Conservation (phyloP, 345 rosid species). For the Rhodamnia argentea region DNA sequence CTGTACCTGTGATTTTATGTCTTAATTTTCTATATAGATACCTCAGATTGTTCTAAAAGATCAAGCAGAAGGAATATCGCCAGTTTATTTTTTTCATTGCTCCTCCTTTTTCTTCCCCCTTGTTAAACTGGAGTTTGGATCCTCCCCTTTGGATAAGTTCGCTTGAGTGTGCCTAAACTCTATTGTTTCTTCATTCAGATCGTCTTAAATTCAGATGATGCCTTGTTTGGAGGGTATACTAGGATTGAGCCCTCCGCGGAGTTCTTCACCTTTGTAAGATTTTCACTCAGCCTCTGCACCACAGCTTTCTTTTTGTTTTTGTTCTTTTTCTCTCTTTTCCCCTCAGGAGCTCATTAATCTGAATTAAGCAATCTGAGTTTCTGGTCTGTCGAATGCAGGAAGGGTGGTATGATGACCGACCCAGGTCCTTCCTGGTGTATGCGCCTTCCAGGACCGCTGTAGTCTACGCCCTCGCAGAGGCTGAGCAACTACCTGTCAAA, state of each 20-base stretch:
- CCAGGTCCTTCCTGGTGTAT: conserved; percentile 65
- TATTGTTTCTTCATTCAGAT: conserved; percentile 21
- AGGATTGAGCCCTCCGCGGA: conserved; percentile 57
- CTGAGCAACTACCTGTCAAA: neutral
- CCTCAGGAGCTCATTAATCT: neutral
- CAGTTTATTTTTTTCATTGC: neutral
- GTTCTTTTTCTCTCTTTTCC: neutral
- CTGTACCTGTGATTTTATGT: neutral
- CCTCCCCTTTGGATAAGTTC: neutral
- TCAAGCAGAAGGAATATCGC: neutral
- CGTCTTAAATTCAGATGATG: conserved; percentile 72
- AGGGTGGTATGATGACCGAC: conserved; percentile 58
- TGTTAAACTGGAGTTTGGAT: neutral
- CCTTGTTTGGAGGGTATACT: conserved; percentile 67
- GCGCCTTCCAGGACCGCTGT: conserved; percentile 83
- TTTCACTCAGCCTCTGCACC: neutral
- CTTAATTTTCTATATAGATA: neutral
- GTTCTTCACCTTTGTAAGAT: conserved; percentile 63
- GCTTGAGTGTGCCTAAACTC: neutral
- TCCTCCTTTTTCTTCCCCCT: neutral
- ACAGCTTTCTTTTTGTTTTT: neutral
- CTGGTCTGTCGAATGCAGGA: conserved; percentile 33
- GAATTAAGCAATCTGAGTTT: neutral
- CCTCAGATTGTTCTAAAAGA: neutral
- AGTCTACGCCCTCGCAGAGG: conserved; percentile 65